These are phyloP conservation scores for Geotrichum carabidarum DNA, from an alignment of 1,139 yeast species.

Conservation along the genomic window DNA sequence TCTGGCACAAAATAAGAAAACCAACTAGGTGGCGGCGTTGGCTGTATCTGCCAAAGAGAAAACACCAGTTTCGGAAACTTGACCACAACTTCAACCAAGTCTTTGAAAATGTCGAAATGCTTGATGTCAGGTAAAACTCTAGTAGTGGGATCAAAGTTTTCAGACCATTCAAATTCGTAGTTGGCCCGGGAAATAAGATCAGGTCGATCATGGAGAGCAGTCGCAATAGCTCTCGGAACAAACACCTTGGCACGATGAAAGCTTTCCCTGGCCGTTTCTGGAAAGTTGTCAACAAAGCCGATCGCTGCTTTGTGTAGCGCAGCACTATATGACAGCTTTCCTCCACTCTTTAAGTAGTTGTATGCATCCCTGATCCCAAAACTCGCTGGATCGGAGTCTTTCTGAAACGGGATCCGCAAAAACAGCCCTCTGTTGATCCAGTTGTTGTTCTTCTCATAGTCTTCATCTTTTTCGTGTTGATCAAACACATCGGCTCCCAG, in stretches of 20 bases:
- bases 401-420: constrained; percentile 2
- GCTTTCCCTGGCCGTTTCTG: background rate
- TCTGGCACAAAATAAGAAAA: constrained; percentile 9
- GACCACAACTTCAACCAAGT: constrained; percentile 10
- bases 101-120: background rate
- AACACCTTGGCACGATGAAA: constrained; percentile 12
- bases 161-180: background rate
- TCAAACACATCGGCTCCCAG: constrained; percentile 5
- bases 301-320: constrained; percentile 5
- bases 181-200: constrained; percentile 6
- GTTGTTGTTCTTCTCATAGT: constrained; percentile 9
- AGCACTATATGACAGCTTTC: background rate
- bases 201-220: constrained; percentile 8
- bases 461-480: constrained; percentile 9
- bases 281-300: background rate
- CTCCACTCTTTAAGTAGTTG: constrained; percentile 3
- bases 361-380: constrained; percentile 9
- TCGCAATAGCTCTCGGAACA: constrained; percentile 16
- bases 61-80: constrained; percentile 12
- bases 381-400: background rate
- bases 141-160: background rate
- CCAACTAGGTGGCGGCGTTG: constrained; percentile 8
- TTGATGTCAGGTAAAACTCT: background rate
- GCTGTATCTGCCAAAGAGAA: constrained; percentile 7
- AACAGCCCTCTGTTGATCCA: constrained; percentile 16